phyloP scores from a whole-genome alignment of 2,329 filamentous ascomycete genomes.

The Dryadomyces quercivorus region DNA sequence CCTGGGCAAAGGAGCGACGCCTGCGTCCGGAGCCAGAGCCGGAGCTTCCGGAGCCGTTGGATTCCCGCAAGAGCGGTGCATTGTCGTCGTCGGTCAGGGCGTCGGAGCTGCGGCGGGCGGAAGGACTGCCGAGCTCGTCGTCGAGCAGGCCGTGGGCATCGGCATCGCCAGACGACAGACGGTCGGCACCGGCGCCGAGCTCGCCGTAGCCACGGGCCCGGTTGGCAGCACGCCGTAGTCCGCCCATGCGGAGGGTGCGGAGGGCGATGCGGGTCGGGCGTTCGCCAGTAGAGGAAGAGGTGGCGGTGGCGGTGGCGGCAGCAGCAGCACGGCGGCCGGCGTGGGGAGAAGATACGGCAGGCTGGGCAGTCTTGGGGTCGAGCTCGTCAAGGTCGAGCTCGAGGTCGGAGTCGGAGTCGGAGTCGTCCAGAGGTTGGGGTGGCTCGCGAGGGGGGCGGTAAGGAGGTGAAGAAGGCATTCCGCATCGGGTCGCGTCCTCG shows the following conservation, averaged over 20 bases:
- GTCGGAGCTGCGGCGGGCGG: constrained; percentile 42
- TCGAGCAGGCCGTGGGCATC: constrained; percentile 20
- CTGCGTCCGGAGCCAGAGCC: constrained; percentile 19
- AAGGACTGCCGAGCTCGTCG: constrained; percentile 29
- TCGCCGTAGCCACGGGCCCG: constrained; percentile 46
- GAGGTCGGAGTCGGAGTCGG: constrained; percentile 65
- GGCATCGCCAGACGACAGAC: constrained; percentile 30
- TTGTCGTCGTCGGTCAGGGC: constrained; percentile 55
- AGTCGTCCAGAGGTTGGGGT: constrained; percentile 35
- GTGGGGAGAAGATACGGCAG: constrained; percentile 16
- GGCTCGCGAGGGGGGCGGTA: constrained; percentile 26
- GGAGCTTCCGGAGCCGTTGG: constrained; percentile 19
- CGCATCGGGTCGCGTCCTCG: constrained; percentile 17
- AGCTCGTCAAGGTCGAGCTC: constrained; percentile 71
- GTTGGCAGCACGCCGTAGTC: constrained; percentile 43
- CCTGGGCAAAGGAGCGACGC: constrained; percentile 26
- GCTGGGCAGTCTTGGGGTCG: constrained; percentile 40
- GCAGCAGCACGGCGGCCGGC: constrained; percentile 20
- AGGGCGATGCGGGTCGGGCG: constrained; percentile 54
- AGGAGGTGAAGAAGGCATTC: constrained; percentile 44
- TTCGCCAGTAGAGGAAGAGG: constrained; percentile 13
- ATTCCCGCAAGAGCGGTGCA: constrained; percentile 51
- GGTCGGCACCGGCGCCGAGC: constrained; percentile 40
- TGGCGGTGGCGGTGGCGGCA: constrained; percentile 15
- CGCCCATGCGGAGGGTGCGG: constrained; percentile 56